Base-by-base conservation (phyloP, 805 yeast species). In the Candida ficus region DNA sequence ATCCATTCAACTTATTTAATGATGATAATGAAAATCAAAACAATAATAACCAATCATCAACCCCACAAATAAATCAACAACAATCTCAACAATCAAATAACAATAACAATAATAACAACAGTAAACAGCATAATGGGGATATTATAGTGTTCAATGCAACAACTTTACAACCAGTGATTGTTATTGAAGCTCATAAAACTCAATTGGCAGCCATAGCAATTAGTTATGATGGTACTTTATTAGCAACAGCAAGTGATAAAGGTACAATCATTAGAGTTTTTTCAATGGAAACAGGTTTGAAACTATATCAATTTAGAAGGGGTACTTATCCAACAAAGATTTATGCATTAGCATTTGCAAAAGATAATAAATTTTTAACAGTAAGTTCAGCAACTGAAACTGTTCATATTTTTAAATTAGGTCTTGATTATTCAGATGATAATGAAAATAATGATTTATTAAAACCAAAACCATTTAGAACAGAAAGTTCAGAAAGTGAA, bases 381-480 rank as follows among this genome's bases (percentile, higher is more conserved):
- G 96, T 91, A 20, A 78, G 91, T 10, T 83, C 95, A 21, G 78
- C 95, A 3, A 87, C 95, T 17, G 95, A 86, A 33, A 93, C 99
- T 0, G 90, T 93, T 18, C 99, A 93, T 61, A 78, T 93, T 29
- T 93, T 91, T 69, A 73, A 89, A 43, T 62, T 90, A 39, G 84
- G 68, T 41, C 40, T 62, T 14, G 64, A 52, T 34, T 54, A 46
- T 11, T n/a, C n/a, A n/a, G 55, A 19, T 4, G 20, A 32, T 3
- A 45, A 33, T 11, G 13, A 39, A 4, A 23, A 46, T 12, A 49
- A 36, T 12, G 54, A 50, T 21, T 22, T 41, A 22, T 38, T 44
- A 13, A 48, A 41, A 26, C 48, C 53, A 2, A 35, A 22, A 9
- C 21, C 38, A 19, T 32, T 27, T 7, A 41, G 57, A 30, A 41